Percentiles rank a stretch among this genome's conserved stretches.
Evolutionary conservation across 345 rosid species (phyloP).

Genomic region (Draba incana): DNA sequence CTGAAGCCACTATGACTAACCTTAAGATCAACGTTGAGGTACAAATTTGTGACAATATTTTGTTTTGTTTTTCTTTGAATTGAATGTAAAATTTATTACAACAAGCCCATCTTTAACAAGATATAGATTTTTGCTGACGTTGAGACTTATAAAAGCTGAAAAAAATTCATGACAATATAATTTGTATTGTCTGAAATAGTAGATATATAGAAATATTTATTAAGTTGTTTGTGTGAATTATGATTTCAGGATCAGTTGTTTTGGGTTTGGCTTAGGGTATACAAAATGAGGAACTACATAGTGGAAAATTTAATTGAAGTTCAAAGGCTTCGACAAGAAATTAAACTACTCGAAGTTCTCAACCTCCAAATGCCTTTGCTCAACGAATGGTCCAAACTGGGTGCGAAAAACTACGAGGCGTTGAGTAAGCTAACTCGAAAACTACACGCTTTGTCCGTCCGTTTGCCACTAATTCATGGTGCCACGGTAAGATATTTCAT

Average conservation of each 20-base stretch:
- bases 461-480: constrained; percentile 53
- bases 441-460: constrained; percentile 56
- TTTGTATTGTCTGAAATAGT: not conserved
- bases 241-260: constrained; percentile 57
- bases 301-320: constrained; percentile 49
- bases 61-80: too few species aligned
- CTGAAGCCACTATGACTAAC: constrained; percentile 49
- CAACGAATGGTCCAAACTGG: constrained; percentile 56
- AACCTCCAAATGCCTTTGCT: constrained; percentile 55
- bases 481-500: constrained; percentile 50
- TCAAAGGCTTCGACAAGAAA: constrained; percentile 46
- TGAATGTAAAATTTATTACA: too few species aligned
- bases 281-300: constrained; percentile 46
- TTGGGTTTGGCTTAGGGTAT: constrained; percentile 55
- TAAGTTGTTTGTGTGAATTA: not conserved
- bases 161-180: not conserved
- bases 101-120: too few species aligned
- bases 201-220: not conserved
- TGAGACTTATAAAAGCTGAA: too few species aligned
- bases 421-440: constrained; percentile 61
- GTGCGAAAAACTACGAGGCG: constrained; percentile 57
- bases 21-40: constrained; percentile 52
- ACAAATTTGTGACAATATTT: not conserved
- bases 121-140: too few species aligned
- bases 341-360: constrained; percentile 50